A percentile compares a stretch with the other conserved stretches of the same genome.
These are phyloP conservation scores for Debaryomyces subglobosus DNA, from an alignment of 1,139 yeast species.

Conservation along the genomic window DNA sequence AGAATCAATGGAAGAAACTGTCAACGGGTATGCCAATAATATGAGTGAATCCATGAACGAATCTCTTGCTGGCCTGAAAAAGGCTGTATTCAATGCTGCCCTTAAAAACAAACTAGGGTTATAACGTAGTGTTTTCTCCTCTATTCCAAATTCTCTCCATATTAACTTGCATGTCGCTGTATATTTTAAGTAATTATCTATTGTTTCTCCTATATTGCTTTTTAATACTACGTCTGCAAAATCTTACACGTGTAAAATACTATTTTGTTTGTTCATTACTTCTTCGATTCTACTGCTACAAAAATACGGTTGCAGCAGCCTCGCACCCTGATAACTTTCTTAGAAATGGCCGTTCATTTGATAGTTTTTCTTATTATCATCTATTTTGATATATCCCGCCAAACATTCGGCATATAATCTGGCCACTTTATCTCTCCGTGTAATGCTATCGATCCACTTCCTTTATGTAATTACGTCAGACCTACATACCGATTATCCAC, in stretches of 20 bases:
- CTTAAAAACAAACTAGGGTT: constrained; percentile 58
- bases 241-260: no score
- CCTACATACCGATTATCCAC: background rate
- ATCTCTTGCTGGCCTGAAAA: constrained; percentile 52
- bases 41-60: constrained; percentile 59
- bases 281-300: no score
- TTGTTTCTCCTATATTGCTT: background rate
- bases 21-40: constrained; percentile 60
- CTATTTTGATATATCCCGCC: background rate
- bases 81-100: constrained; percentile 54
- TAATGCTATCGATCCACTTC: background rate
- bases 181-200: background rate
- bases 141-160: background rate
- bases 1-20: constrained; percentile 55
- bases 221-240: background rate
- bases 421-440: no score
- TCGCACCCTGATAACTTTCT: background rate
- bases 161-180: background rate
- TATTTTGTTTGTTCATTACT: no score
- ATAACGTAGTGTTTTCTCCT: constrained; percentile 17
- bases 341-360: background rate
- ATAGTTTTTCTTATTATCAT: background rate
- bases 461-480: background rate
- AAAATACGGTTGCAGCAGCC: no score
- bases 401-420: background rate